These are phyloP conservation scores for Salix viminalis DNA, from an alignment of 345 rosid species.

Conservation along the genomic window DNA sequence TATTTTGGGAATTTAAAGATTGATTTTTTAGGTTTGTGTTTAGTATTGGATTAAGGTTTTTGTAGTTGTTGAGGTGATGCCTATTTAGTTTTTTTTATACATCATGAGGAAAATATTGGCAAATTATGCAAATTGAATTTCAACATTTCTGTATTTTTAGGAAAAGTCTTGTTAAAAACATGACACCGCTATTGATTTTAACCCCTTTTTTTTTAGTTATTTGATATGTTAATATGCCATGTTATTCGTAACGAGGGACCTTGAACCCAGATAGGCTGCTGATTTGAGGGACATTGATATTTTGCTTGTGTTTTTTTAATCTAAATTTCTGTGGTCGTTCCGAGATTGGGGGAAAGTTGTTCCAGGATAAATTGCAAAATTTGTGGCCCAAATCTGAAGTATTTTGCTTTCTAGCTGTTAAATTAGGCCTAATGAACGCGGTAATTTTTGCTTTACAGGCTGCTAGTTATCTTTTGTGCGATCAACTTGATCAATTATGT, in stretches of 20 bases:
- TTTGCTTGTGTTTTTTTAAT: not conserved
- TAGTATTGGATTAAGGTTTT: not conserved
- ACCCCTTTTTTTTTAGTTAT: not conserved
- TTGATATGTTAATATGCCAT: not conserved
- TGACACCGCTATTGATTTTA: not conserved
- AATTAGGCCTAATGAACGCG: not conserved
- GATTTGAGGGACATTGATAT: not conserved
- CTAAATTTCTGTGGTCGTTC: not conserved
- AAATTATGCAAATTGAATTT: not conserved
- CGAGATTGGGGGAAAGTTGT: not conserved
- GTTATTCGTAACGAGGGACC: no score
- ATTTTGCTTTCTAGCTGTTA: not conserved
- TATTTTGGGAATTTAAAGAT: not conserved
- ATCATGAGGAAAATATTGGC: not conserved
- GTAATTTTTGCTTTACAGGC: constrained; percentile 45
- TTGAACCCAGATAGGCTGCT: not conserved
- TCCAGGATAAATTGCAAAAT: not conserved
- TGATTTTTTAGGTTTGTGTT: not conserved
- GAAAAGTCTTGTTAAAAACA: not conserved
- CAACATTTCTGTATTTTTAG: not conserved
- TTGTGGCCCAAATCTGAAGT: not conserved
- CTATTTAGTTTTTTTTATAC: not conserved
- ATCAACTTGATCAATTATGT: constrained; percentile 78
- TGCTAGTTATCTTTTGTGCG: constrained; percentile 71
- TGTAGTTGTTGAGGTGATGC: not conserved